Conservation (phyloP, 2,329 filamentous ascomycete species). For the Colletotrichum sansevieriae region DNA sequence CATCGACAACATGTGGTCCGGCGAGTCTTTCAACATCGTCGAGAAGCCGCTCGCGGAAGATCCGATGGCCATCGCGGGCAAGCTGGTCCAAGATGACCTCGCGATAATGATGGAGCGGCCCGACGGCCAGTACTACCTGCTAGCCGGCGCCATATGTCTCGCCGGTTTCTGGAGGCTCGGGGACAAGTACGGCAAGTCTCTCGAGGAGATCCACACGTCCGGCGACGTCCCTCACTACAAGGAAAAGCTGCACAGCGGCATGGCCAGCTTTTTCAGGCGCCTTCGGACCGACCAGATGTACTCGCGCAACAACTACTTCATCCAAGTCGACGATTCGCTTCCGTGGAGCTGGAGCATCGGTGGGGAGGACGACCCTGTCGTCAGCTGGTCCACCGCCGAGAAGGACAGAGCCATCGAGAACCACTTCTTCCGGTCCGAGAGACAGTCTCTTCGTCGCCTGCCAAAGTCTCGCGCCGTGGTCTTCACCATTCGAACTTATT, state of each 20-base stretch:
- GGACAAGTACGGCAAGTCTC: slow-evolving; percentile 84
- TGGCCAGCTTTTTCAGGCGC: slow-evolving; percentile 84
- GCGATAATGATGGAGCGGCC: slow-evolving; percentile 84
- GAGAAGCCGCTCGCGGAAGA: slow-evolving; percentile 77
- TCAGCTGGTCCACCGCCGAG: slow-evolving; percentile 82
- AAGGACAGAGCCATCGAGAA: slow-evolving; percentile 79
- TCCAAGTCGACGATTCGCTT: slow-evolving; percentile 84
- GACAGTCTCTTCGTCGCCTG: slow-evolving; percentile 76
- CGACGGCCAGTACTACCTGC: slow-evolving; percentile 85
- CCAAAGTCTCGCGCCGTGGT: slow-evolving; percentile 70
- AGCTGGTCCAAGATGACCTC: slow-evolving; percentile 84
- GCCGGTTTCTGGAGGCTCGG: slow-evolving; percentile 86
- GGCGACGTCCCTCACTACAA: slow-evolving; percentile 81
- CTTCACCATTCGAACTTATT: slow-evolving; percentile 87
- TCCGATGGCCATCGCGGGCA: slow-evolving; percentile 80
- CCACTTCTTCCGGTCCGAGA: slow-evolving; percentile 82
- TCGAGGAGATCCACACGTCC: slow-evolving; percentile 83
- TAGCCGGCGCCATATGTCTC: slow-evolving; percentile 81
- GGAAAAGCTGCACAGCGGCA: slow-evolving; percentile 80
- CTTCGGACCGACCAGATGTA: slow-evolving; percentile 75
- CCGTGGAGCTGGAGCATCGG: slow-evolving; percentile 85
- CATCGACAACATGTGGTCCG: slow-evolving; percentile 78
- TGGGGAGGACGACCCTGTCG: slow-evolving; percentile 72
- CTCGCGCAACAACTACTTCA: slow-evolving; percentile 84
- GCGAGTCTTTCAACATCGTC: slow-evolving; percentile 78